phyloP scores from a whole-genome alignment of 2,329 filamentous ascomycete genomes.

The Pyrenophora graminea region DNA sequence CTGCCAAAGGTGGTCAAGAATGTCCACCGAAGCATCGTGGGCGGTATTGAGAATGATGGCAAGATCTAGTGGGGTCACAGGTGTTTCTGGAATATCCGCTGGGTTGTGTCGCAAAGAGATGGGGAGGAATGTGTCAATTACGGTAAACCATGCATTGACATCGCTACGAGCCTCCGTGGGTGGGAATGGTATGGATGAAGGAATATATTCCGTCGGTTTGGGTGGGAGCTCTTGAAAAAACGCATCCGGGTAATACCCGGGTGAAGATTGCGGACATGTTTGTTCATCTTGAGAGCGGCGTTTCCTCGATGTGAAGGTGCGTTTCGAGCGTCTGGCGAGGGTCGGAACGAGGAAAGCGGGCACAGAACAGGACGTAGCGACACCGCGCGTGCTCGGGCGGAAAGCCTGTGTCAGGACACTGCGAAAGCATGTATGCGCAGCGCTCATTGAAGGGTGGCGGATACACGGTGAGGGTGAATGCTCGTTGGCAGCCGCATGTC shows the following conservation, averaged over 20 bases:
- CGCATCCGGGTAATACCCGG: constrained; percentile 1
- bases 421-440: constrained; percentile 45
- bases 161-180: constrained; percentile 25
- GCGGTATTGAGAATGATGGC: constrained; percentile 31
- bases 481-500: constrained; percentile 19
- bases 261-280: not conserved
- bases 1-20: constrained; percentile 48
- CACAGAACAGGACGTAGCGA: constrained; percentile 30
- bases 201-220: constrained; percentile 15
- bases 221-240: constrained; percentile 3
- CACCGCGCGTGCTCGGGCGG: constrained; percentile 28
- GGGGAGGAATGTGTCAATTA: constrained; percentile 46
- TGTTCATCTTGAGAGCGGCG: constrained; percentile 17
- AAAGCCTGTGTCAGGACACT: constrained; percentile 45
- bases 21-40: constrained; percentile 41
- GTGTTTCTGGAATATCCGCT: constrained; percentile 10
- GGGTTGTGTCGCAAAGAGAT: constrained; percentile 32
- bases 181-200: constrained; percentile 30
- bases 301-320: constrained; percentile 32
- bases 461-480: constrained; percentile 22
- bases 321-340: constrained; percentile 25
- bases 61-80: constrained; percentile 35
- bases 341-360: constrained; percentile 44
- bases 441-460: constrained; percentile 41
- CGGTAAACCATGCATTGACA: constrained; percentile 40